phyloP scores from a whole-genome alignment of 129 eudicot genomes.

The sunflower (Helianthus annuus) region DNA sequence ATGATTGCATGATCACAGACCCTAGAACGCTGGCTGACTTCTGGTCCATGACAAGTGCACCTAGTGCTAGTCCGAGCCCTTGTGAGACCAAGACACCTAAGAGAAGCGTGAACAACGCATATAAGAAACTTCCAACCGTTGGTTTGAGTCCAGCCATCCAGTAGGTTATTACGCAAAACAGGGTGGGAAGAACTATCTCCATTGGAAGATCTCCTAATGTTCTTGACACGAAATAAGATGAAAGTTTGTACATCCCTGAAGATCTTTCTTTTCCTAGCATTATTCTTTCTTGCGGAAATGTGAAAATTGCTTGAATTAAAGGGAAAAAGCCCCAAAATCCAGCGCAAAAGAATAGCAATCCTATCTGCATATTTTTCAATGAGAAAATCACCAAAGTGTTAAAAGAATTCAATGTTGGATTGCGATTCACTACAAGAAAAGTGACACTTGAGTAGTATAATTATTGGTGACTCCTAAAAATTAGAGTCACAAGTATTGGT shows the following conservation, averaged over 20 bases:
- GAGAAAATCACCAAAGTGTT: not conserved
- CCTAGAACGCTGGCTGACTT: conserved; percentile 60
- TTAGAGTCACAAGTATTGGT: conserved; percentile 46
- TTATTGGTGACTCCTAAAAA: conserved; percentile 46
- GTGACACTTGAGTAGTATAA: conserved; percentile 57
- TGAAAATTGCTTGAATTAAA: conserved; percentile 70
- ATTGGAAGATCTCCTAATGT: conserved; percentile 72
- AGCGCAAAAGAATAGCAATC: conserved; percentile 61
- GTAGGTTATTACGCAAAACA: conserved; percentile 57
- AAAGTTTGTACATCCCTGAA: conserved; percentile 87
- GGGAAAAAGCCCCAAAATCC: conserved; percentile 88
- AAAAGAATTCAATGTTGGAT: not conserved
- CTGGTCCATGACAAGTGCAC: conserved; percentile 74
- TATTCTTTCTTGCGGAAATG: conserved; percentile 75
- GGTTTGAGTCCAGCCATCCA: conserved; percentile 88
- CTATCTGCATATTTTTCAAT: conserved; percentile 50
- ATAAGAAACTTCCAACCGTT: conserved; percentile 40
- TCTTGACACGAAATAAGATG: conserved; percentile 70
- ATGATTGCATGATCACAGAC: conserved; percentile 62
- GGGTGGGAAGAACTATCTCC: conserved; percentile 73
- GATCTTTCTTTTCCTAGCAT: conserved; percentile 74
- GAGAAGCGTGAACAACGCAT: conserved; percentile 37
- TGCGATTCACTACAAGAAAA: conserved; percentile 17
- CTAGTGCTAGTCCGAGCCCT: conserved; percentile 84
- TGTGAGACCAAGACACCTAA: conserved; percentile 60